Base-by-base conservation (phyloP, 805 yeast species). In the Kurtzmaniella fragi region DNA sequence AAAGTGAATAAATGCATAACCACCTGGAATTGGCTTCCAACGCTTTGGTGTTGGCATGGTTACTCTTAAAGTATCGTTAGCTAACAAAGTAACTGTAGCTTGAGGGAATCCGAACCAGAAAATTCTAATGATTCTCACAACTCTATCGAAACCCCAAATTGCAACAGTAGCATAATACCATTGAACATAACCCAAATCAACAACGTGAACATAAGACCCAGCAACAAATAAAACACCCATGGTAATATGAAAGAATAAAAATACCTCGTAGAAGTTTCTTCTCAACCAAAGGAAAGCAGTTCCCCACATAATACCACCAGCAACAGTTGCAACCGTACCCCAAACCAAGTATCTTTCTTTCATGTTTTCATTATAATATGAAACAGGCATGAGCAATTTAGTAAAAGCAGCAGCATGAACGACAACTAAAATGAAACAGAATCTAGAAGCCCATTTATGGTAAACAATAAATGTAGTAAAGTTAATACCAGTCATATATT, bases 141-240 rank as follows among this genome's bases (percentile, higher is more conserved):
- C 43, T 40, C 90, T 65, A 53, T 88, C 95, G 46, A 78, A 68
- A 1, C 65, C 71, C 95, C 95, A 88, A 7, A 87, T 66, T 0
- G 77, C 81, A 42, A 77, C 70, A 7, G 80, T 53, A 4, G 78
- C 73, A 41, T 75, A 78, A 42, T 57, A 52, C n/a, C 61, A 73
- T 57, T 64, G 56, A 27, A 53, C 42, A 36, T 59, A 62, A 23
- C 51, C 55, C 23, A 61, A 47, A 61, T 62, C 49, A 48, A 71
- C 66, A 54, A 80, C 68, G 44, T 77, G 83, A 6, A 61, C 34
- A 62, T 73, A 72, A 2, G 77, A 71, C 2, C 75, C 78, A n/a
- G 56, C 54, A 11, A 75, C 49, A 41, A 73, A 75, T 4, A 62
- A 44, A 4, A 69, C 57, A 3, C 79, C 88, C 33, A 82, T 52